Conservation (phyloP, 768 basidiomycete species). For the Tricholoma saponaceum region DNA sequence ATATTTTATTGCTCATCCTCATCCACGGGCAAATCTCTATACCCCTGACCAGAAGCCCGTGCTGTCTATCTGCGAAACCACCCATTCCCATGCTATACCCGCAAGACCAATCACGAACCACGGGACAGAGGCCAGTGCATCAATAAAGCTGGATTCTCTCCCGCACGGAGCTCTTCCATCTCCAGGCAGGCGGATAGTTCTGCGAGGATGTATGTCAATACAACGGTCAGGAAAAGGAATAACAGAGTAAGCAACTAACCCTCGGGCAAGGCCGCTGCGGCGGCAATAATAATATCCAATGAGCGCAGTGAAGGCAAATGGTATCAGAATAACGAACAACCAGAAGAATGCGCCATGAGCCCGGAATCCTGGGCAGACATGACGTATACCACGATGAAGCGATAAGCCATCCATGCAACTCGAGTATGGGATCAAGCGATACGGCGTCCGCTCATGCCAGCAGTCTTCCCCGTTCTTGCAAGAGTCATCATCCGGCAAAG, state of each 20-base stretch:
- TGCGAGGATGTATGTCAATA: conserved; percentile 28
- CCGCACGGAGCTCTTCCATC: conserved; percentile 36
- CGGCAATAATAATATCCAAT: conserved; percentile 82
- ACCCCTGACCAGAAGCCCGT: conserved; percentile 51
- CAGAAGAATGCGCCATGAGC: conserved; percentile 81
- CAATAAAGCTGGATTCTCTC: conserved; percentile 44
- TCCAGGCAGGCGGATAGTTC: conserved; percentile 76
- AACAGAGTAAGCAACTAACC: conserved; percentile 40
- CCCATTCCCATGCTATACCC: conserved; percentile 69
- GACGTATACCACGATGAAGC: conserved; percentile 70
- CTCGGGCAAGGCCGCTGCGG: conserved; percentile 66
- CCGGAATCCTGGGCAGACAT: conserved; percentile 79
- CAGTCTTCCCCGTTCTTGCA: conserved; percentile 63
- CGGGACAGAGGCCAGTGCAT: conserved; percentile 82
- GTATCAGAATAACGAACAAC: conserved; percentile 70
- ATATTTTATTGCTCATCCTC: conserved; percentile 93
- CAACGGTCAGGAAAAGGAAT: conserved; percentile 2
- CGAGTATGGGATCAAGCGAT: conserved; percentile 88
- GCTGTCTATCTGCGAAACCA: conserved; percentile 43
- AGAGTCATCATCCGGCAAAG: conserved; percentile 58
- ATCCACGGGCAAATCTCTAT: conserved; percentile 75
- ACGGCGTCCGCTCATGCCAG: conserved; percentile 94
- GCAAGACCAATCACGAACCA: conserved; percentile 83
- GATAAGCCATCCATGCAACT: conserved; percentile 77
- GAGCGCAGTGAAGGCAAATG: conserved; percentile 72